Percentiles rank a stretch among this genome's conserved stretches.
Evolutionary conservation across 257 asterid genomes (phyloP).

Genomic region (Oldenlandia corymbosa): DNA sequence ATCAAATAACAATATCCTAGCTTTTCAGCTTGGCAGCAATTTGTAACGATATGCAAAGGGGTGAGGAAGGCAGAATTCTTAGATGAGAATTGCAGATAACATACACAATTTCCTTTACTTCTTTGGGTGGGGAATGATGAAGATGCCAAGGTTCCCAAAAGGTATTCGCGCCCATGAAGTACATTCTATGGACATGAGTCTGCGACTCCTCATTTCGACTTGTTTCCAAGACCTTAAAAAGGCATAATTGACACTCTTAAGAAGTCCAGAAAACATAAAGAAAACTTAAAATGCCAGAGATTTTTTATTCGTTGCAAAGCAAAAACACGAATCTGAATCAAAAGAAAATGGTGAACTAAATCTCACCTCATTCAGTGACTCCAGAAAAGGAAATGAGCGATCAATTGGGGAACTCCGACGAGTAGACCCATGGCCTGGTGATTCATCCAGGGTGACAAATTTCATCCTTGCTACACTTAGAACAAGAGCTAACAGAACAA

Average conservation of each 20-base stretch:
- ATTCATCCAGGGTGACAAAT: conserved; percentile 64
- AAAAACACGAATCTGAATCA: not conserved
- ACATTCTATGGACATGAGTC: conserved; percentile 85
- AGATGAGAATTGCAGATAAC: conserved; percentile 21
- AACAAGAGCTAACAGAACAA: conserved; percentile 70
- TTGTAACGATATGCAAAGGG: not conserved
- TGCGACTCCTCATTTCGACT: conserved; percentile 75
- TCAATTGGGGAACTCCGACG: conserved; percentile 71
- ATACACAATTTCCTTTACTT: conserved; percentile 79
- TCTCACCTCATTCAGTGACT: conserved; percentile 77
- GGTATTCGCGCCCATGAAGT: conserved; percentile 75
- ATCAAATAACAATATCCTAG: not conserved
- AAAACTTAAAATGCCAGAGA: not conserved
- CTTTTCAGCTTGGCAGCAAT: not conserved
- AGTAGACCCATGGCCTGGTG: conserved; percentile 58
- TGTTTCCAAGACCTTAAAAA: conserved; percentile 73
- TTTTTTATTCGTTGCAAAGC: not conserved
- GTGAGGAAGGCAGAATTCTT: not conserved
- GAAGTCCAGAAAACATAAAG: not conserved
- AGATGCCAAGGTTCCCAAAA: conserved; percentile 89
- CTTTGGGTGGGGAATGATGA: conserved; percentile 84
- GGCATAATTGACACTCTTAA: conserved; percentile 3
- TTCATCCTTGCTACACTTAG: conserved; percentile 89
- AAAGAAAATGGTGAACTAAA: not conserved
- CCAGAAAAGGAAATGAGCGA: conserved; percentile 83